phyloP scores from a whole-genome alignment of 139 green algal species.

The Auxenochlorella pyrenoidosa region DNA sequence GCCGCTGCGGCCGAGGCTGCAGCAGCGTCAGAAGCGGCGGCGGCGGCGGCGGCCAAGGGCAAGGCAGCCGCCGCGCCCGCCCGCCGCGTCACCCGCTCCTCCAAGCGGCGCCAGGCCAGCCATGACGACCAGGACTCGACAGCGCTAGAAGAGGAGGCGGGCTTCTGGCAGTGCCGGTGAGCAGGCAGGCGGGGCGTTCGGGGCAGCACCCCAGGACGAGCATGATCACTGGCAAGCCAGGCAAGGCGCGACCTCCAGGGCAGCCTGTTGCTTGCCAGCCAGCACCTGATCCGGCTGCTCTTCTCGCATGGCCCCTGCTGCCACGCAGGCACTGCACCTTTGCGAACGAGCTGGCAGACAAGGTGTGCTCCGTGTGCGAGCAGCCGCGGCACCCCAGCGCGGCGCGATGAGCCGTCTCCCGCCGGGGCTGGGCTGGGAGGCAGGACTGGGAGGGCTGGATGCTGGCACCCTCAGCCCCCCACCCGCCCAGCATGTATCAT shows the following conservation, averaged over 20 bases:
- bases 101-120: constrained; percentile 21
- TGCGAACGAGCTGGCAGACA: constrained; percentile 61
- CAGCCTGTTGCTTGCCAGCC: too few relatives aligned
- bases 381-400: constrained; percentile 14
- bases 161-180: constrained; percentile 66
- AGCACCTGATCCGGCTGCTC: too few relatives aligned
- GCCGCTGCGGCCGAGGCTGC: background rate
- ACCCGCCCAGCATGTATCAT: too few relatives aligned
- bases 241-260: too few relatives aligned
- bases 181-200: background rate
- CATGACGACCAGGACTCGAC: background rate
- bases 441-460: too few relatives aligned
- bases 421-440: too few relatives aligned
- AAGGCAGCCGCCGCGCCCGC: background rate
- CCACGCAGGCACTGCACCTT: constrained; percentile 50
- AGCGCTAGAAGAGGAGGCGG: constrained; percentile 44
- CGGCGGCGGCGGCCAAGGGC: background rate
- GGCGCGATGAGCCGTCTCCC: background rate
- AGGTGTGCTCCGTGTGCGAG: constrained; percentile 62
- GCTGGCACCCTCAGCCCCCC: too few relatives aligned
- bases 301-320: too few relatives aligned
- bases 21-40: background rate
- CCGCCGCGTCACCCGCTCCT: background rate
- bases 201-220: background rate
- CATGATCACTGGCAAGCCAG: background rate